phyloP scores from a whole-genome alignment of 257 asterid genomes.

The Eucommia ulmoides region DNA sequence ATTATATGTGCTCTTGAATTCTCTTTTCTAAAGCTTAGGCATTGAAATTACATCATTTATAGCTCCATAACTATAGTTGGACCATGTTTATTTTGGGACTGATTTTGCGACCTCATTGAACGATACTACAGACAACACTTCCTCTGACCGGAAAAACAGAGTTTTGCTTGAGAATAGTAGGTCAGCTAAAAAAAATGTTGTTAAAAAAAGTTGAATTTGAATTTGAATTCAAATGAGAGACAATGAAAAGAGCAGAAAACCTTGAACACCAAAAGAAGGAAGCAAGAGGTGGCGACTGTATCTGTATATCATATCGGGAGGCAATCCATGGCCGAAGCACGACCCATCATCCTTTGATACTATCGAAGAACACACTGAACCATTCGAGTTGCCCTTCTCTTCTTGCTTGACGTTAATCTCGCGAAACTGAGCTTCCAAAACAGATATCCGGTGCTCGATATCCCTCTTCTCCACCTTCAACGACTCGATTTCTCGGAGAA shows the following conservation, averaged over 20 bases:
- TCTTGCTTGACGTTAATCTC: slow-evolving; percentile 11
- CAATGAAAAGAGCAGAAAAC: slow-evolving; percentile 6
- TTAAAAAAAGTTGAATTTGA: too few relatives aligned
- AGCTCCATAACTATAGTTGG: too few relatives aligned
- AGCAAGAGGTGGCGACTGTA: slow-evolving; percentile 93
- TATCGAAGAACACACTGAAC: neutral
- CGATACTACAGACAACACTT: too few relatives aligned
- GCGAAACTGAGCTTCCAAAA: slow-evolving; percentile 51
- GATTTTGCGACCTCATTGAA: too few relatives aligned
- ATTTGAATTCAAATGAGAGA: too few relatives aligned
- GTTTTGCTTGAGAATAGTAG: too few relatives aligned
- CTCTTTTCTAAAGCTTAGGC: too few relatives aligned
- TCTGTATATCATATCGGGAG: slow-evolving; percentile 69
- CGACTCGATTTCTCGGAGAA: slow-evolving; percentile 41
- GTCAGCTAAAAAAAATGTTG: too few relatives aligned
- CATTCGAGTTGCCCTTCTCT: slow-evolving; percentile 14
- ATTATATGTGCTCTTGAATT: too few relatives aligned
- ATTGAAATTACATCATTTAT: too few relatives aligned
- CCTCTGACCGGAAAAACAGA: too few relatives aligned
- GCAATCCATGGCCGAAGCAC: slow-evolving; percentile 20
- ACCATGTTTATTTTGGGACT: too few relatives aligned
- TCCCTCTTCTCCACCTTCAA: slow-evolving; percentile 26
- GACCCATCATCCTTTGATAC: slow-evolving; percentile 4
- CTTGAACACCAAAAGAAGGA: slow-evolving; percentile 69
- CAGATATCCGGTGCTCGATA: slow-evolving; percentile 45